Conservation (phyloP, 2,329 filamentous ascomycete genomes). For the Sporothrix sp. region DNA sequence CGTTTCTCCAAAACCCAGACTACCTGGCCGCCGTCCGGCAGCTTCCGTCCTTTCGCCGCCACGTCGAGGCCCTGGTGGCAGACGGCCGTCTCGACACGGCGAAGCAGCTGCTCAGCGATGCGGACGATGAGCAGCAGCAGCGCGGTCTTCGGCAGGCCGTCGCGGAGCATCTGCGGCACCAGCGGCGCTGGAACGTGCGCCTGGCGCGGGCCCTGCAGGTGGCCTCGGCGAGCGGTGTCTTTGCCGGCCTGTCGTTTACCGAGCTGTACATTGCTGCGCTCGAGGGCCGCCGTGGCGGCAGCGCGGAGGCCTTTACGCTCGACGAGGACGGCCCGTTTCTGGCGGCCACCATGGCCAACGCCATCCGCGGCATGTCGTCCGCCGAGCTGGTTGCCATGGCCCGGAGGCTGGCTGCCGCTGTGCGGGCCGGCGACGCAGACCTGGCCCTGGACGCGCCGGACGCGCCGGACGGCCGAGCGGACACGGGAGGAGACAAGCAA, state of each 20-base stretch:
- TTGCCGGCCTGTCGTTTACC: slow-evolving; percentile 31
- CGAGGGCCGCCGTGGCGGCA: neutral
- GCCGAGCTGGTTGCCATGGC: slow-evolving; percentile 36
- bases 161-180: slow-evolving; percentile 29
- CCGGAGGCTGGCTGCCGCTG: slow-evolving; percentile 30
- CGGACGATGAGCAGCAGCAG: neutral
- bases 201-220: slow-evolving; percentile 43
- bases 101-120: slow-evolving; percentile 38
- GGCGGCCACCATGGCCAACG: slow-evolving; percentile 35
- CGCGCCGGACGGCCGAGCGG: too few species aligned
- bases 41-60: slow-evolving; percentile 56
- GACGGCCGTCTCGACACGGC: slow-evolving; percentile 33
- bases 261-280: slow-evolving; percentile 53
- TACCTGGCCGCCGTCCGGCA: slow-evolving; percentile 60
- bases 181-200: slow-evolving; percentile 25
- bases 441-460: slow-evolving; percentile 29
- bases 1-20: slow-evolving; percentile 34
- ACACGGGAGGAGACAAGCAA: slow-evolving; percentile 19
- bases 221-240: slow-evolving; percentile 28
- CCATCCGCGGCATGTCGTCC: slow-evolving; percentile 51
- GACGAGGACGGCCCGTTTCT: slow-evolving; percentile 39
- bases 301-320: slow-evolving; percentile 29
- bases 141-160: slow-evolving; percentile 28
- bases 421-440: slow-evolving; percentile 28
- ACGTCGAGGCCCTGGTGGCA: slow-evolving; percentile 40